These are phyloP conservation scores for Arthrobotrys conoides DNA, from an alignment of 2,329 filamentous ascomycete species.

Conservation along the genomic window DNA sequence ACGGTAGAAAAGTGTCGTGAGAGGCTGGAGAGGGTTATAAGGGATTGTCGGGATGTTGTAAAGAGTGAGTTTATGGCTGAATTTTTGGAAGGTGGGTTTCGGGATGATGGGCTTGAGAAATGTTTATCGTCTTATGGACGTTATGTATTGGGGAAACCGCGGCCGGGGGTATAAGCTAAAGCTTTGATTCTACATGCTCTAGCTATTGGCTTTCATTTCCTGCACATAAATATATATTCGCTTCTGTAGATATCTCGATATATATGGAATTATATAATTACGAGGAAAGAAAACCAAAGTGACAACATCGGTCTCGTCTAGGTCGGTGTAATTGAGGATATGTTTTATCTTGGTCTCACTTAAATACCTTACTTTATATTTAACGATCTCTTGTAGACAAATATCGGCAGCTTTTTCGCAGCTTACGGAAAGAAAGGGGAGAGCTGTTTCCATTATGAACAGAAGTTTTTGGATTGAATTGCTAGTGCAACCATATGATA, in stretches of 20 bases:
- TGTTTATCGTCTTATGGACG: constrained; percentile 7
- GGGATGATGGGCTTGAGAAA: constrained; percentile 19
- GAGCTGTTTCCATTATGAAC: not conserved
- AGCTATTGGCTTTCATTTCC: no score
- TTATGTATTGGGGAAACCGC: not conserved
- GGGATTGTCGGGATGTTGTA: not conserved
- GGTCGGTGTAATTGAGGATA: no score
- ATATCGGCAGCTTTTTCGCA: not conserved
- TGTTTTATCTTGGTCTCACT: no score
- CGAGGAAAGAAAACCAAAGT: no score
- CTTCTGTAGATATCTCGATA: not conserved
- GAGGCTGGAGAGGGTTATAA: not conserved
- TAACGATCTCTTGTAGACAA: no score
- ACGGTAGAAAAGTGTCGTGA: constrained; percentile 2
- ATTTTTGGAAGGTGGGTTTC: not conserved
- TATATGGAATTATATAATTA: no score
- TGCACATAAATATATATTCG: no score
- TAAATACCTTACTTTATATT: no score
- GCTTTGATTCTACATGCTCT: no score
- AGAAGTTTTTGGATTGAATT: not conserved
- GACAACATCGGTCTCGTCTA: no score
- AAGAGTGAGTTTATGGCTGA: not conserved
- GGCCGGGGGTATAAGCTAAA: no score
- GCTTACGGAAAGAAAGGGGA: not conserved
- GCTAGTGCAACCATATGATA: not conserved